These are phyloP conservation scores for Pseudocercospora fuligena DNA, from an alignment of 2,329 filamentous ascomycete genomes.

Conservation along the genomic window DNA sequence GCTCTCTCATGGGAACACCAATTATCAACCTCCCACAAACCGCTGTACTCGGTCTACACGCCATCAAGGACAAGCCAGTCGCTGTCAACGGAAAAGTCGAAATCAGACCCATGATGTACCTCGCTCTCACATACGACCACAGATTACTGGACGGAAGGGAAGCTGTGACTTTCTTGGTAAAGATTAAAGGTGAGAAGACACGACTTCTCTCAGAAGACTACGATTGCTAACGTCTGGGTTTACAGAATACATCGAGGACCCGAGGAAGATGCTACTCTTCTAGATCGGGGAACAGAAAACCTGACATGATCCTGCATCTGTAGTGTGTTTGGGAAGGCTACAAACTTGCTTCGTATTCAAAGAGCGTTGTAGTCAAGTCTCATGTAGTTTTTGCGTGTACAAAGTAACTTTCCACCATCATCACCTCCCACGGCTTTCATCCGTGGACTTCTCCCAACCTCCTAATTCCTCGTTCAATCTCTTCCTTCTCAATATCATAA, in stretches of 20 bases:
- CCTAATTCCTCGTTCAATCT: no score
- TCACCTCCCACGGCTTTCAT: neutral
- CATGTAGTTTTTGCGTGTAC: constrained; percentile 20
- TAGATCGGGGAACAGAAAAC: constrained; percentile 8
- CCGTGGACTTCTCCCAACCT: no score
- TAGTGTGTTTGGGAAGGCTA: neutral
- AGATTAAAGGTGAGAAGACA: constrained; percentile 70
- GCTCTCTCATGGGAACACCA: constrained; percentile 94
- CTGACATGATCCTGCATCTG: constrained; percentile 1
- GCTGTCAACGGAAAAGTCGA: constrained; percentile 92
- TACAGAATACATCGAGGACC: constrained; percentile 85
- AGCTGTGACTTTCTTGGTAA: constrained; percentile 93
- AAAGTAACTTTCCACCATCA: constrained; percentile 9
- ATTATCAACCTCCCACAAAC: constrained; percentile 98
- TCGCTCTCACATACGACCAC: constrained; percentile 97
- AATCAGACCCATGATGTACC: constrained; percentile 98
- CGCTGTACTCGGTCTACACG: constrained; percentile 87
- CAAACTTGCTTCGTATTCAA: neutral
- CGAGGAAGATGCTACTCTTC: constrained; percentile 80
- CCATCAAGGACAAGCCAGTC: constrained; percentile 92
- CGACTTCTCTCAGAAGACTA: neutral
- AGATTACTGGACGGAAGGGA: constrained; percentile 92
- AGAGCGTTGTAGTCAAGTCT: neutral
- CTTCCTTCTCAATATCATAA: constrained; percentile 38
- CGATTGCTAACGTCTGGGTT: neutral